These are phyloP conservation scores for Grammothele lineata DNA, from an alignment of 768 basidiomycete species.

Conservation along the genomic window DNA sequence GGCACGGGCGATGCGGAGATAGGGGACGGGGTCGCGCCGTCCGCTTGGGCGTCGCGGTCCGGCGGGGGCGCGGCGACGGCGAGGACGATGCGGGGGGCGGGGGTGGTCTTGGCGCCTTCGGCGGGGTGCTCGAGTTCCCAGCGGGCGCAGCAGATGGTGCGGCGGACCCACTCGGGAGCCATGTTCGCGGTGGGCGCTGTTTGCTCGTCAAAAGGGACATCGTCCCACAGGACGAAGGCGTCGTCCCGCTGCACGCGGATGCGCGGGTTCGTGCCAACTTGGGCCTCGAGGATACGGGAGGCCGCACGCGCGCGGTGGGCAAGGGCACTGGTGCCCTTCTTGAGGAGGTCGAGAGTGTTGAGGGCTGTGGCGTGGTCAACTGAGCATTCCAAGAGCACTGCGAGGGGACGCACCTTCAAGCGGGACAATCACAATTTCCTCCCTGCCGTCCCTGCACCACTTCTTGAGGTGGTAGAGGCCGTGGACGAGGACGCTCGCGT, in stretches of 20 bases:
- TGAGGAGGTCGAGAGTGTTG: constrained; percentile 87
- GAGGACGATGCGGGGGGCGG: constrained; percentile 50
- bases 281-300: constrained; percentile 83
- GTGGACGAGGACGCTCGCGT: constrained; percentile 79
- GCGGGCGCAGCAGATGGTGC: constrained; percentile 77
- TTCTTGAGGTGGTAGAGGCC: constrained; percentile 75
- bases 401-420: constrained; percentile 63
- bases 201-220: constrained; percentile 49
- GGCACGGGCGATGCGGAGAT: constrained; percentile 50
- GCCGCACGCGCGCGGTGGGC: constrained; percentile 84
- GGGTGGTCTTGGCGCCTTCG: constrained; percentile 14
- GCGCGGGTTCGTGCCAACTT: constrained; percentile 78
- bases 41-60: constrained; percentile 13
- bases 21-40: constrained; percentile 10
- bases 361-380: constrained; percentile 50
- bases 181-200: constrained; percentile 24
- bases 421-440: constrained; percentile 79
- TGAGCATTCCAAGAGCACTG: neutral
- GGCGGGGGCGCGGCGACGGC: constrained; percentile 39
- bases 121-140: constrained; percentile 66
- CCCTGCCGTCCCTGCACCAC: constrained; percentile 73
- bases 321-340: constrained; percentile 79
- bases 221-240: constrained; percentile 80
- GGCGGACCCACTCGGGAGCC: constrained; percentile 81
- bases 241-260: constrained; percentile 81